phyloP scores from a whole-genome alignment of 805 yeast genomes.

The Yarrowia sp. region DNA sequence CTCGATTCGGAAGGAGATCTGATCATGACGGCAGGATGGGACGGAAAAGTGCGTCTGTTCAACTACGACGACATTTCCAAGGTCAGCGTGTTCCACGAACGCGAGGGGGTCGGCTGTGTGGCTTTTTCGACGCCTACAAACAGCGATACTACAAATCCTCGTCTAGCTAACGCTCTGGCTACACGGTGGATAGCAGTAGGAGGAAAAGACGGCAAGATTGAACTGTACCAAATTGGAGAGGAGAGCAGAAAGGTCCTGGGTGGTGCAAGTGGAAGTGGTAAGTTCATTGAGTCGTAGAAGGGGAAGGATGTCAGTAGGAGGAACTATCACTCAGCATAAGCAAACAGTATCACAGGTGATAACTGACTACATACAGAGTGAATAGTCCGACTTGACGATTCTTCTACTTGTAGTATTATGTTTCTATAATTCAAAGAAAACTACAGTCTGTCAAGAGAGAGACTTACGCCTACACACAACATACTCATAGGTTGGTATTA shows the following conservation, averaged over 20 bases:
- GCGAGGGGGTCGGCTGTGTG: constrained; percentile 47
- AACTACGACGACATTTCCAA: constrained; percentile 46
- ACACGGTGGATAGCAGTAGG: constrained; percentile 56
- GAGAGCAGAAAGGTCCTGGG: background rate
- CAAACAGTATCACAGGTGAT: too few relatives aligned
- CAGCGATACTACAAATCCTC: background rate
- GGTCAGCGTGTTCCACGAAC: constrained; percentile 48
- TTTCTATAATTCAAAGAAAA: too few relatives aligned
- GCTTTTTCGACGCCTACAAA: constrained; percentile 41
- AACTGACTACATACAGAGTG: too few relatives aligned
- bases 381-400: too few relatives aligned
- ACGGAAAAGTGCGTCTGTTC: constrained; percentile 51
- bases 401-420: too few relatives aligned
- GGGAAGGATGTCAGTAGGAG: too few relatives aligned
- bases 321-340: too few relatives aligned
- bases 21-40: constrained; percentile 52
- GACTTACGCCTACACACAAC: too few relatives aligned
- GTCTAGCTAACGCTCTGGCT: constrained; percentile 19
- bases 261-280: background rate
- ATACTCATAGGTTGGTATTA: too few relatives aligned
- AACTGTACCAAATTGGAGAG: constrained; percentile 49
- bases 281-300: background rate
- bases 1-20: constrained; percentile 14
- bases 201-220: constrained; percentile 63
- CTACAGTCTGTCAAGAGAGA: too few relatives aligned